A percentile compares a stretch with the other conserved stretches of the same genome.
Evolutionary conservation across 768 basidiomycete species (phyloP).

Genomic region (Artomyces pyxidatus): DNA sequence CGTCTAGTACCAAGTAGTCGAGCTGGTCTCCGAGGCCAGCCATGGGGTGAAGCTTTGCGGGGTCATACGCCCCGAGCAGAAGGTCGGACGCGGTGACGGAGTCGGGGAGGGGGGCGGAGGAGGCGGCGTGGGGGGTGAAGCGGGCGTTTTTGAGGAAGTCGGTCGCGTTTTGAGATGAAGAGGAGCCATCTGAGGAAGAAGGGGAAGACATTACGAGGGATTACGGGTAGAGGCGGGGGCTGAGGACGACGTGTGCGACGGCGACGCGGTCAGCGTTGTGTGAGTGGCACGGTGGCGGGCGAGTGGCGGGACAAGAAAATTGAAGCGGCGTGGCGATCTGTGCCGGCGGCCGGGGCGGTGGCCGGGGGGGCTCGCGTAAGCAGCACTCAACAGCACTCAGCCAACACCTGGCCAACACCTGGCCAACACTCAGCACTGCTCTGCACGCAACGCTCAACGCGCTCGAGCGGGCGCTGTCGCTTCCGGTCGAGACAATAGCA

Average conservation of each 20-base stretch:
- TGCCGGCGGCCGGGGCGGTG: slow-evolving; percentile 2
- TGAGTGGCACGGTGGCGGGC: background rate
- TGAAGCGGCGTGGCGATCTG: slow-evolving; percentile 11
- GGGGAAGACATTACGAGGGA: slow-evolving; percentile 10
- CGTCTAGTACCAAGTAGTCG: slow-evolving; percentile 92
- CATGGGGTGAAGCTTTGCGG: slow-evolving; percentile 87
- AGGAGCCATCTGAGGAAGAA: background rate
- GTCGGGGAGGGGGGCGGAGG: slow-evolving; percentile 36
- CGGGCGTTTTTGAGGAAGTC: slow-evolving; percentile 15
- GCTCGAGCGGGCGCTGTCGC: no score
- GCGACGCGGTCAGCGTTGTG: background rate
- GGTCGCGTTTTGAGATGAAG: slow-evolving; percentile 3
- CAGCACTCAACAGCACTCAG: no score
- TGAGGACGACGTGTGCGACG: slow-evolving; percentile 4
- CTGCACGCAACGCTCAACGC: no score
- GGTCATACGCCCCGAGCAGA: slow-evolving; percentile 83
- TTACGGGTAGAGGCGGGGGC: background rate
- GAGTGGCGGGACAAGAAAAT: no score
- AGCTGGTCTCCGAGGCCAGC: slow-evolving; percentile 88
- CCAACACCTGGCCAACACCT: no score
- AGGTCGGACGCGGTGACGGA: slow-evolving; percentile 81
- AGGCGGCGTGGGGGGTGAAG: slow-evolving; percentile 26
- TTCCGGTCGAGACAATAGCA: no score
- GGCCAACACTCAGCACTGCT: no score
- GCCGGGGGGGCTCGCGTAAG: no score